phyloP scores from a whole-genome alignment of 176 grass and related monocot genomes.

The Paspalum notatum region DNA sequence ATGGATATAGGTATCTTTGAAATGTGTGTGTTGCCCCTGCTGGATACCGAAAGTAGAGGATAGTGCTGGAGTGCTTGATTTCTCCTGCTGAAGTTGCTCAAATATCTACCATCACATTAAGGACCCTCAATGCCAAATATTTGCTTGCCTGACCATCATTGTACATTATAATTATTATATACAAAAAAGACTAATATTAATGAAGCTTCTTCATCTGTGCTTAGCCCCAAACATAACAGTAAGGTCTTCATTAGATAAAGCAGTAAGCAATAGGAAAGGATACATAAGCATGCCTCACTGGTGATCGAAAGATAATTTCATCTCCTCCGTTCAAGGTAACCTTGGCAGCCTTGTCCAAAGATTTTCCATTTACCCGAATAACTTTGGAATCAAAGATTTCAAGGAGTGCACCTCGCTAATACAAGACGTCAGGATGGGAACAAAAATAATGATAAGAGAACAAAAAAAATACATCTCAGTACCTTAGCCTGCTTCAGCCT shows the following conservation, averaged over 20 bases:
- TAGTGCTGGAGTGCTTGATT: conserved; percentile 53
- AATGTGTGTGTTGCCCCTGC: conserved; percentile 44
- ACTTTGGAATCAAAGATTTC: conserved; percentile 77
- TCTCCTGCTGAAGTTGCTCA: conserved; percentile 80
- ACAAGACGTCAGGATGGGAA: conserved; percentile 13
- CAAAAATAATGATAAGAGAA: background rate
- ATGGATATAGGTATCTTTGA: conserved; percentile 46
- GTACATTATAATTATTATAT: conserved; percentile 10
- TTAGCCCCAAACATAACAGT: conserved; percentile 32
- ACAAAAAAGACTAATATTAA: conserved; percentile 6
- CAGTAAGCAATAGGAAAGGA: conserved; percentile 56
- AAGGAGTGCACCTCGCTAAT: conserved; percentile 66
- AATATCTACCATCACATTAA: conserved; percentile 88
- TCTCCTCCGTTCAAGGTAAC: conserved; percentile 84
- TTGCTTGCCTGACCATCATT: conserved; percentile 22
- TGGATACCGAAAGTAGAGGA: conserved; percentile 49
- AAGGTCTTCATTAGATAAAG: background rate
- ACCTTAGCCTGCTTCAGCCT: conserved; percentile 88
- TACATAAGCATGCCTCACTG: conserved; percentile 85
- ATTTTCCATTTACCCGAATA: conserved; percentile 89
- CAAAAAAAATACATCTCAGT: conserved; percentile 30
- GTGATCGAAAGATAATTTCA: conserved; percentile 85
- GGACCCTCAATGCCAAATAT: conserved; percentile 40
- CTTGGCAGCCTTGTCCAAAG: conserved; percentile 69
- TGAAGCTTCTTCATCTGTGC: conserved; percentile 26